A percentile compares a stretch with the other conserved stretches of the same genome.
Conservation (phyloP, 306 rosid genomes). For the Malus fusca region DNA sequence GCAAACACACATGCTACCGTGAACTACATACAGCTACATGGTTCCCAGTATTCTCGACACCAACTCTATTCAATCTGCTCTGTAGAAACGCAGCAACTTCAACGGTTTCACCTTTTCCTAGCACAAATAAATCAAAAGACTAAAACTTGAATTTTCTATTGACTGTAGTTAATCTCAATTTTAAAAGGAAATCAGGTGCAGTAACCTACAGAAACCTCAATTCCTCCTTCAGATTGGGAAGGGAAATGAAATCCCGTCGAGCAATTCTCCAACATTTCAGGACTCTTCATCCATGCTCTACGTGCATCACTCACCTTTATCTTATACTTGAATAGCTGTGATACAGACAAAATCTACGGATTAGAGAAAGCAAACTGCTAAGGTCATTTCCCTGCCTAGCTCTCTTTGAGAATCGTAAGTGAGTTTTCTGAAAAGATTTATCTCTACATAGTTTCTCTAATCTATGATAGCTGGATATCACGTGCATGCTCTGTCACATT, state of each 20-base stretch:
- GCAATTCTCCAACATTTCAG: conserved; percentile 71
- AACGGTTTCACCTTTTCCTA: conserved; percentile 70
- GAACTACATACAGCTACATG: conserved; percentile 3
- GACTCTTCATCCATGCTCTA: conserved; percentile 72
- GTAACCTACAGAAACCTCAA: conserved; percentile 42
- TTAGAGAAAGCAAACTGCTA: neutral
- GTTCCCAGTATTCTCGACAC: conserved; percentile 4
- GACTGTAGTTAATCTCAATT: neutral
- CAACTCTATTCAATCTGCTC: conserved; percentile 33
- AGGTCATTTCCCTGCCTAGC: neutral
- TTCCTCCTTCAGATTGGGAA: conserved; percentile 27
- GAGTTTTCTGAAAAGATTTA: neutral
- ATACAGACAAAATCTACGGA: neutral
- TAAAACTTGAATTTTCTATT: neutral
- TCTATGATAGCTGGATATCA: neutral
- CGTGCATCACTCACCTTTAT: conserved; percentile 67
- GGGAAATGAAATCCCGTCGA: conserved; percentile 82
- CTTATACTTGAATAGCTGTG: conserved; percentile 70
- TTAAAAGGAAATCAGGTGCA: neutral
- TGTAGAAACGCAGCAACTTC: conserved; percentile 68
- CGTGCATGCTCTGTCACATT: neutral
- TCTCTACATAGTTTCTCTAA: neutral
- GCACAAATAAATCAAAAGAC: neutral
- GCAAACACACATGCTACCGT: conserved; percentile 5
- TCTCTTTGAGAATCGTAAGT: neutral